Base-by-base conservation (phyloP, 208 protist genomes). In the Polymyxa betae region DNA sequence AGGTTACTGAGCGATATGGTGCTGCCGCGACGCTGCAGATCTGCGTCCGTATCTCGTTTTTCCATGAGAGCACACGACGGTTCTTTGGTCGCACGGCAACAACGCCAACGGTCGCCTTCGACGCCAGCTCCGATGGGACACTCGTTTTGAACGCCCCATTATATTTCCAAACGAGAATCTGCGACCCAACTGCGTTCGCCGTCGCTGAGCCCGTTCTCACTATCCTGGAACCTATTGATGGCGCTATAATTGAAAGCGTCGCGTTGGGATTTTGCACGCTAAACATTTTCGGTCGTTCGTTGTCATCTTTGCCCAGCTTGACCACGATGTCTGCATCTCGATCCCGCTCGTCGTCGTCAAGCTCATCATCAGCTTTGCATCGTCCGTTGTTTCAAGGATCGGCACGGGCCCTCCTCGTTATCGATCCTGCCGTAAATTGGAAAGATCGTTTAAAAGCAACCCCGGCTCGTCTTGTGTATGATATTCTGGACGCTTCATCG, bases 141-240 rank as follows among this genome's bases (percentile, higher is more conserved):
- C 16, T 82, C 72, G 40, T n/a, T 20, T 43, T 82, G 16, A 82
- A 43, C 72, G 72, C 72, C 72, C 72, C 5, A 20, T 45, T 82
- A 5, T 82, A 82, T n/a, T 82, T 82, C 35, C 72, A n/a, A 43
- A 82, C 72, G 72, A 5, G 72, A 35, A 43, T 82, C n/a, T 82
- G 72, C 72, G 72, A 82, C 35, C 35, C 72, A 20, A 82, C 72
- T n/a, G 72, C 72, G 5, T 43, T 82, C 12, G 72, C 72, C 5
- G 72, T 82, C 5, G 72, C 16, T 20, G 72, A 82, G 35, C 16
- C n/a, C 72, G 72, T 82, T n/a, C 5, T 82, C n/a, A 5, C 35
- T 5, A n/a, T 82, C 72, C n/a, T 82, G n/a, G 72, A 82, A 20
- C 35, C n/a, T 43, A n/a, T 82, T 5, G 72, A 82, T 43, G n/a